Evolutionary conservation across 306 rosid species (phyloP).

Genomic region (Cucumis cinereus): DNA sequence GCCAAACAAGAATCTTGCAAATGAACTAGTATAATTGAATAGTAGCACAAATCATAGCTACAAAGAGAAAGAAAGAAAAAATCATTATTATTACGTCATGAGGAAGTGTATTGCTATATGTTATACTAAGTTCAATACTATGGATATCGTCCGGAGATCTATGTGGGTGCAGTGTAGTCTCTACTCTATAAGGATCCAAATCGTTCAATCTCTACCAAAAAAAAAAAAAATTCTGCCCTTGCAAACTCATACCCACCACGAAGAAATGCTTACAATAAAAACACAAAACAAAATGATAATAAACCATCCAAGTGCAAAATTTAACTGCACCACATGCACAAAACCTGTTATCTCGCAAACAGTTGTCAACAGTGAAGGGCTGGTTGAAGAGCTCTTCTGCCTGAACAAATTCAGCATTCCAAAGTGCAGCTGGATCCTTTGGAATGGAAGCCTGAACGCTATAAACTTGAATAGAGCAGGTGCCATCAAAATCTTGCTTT

Average conservation of each 20-base stretch:
- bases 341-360: conserved; percentile 90
- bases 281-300: not conserved
- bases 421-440: conserved; percentile 78
- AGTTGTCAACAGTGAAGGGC: conserved; percentile 52
- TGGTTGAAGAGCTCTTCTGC: conserved; percentile 87
- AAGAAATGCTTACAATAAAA: not conserved
- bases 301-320: not conserved
- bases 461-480: conserved; percentile 76
- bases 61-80: not conserved
- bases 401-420: conserved; percentile 92
- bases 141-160: not conserved
- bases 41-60: not conserved
- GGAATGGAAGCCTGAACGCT: conserved; percentile 90
- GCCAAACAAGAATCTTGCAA: not conserved
- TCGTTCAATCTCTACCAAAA: not conserved
- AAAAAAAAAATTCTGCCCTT: not conserved
- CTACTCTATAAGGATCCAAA: not conserved
- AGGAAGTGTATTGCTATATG: not conserved
- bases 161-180: not conserved
- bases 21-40: not conserved
- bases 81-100: not conserved
- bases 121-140: not conserved
- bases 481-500: conserved; percentile 61
- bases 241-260: not conserved
- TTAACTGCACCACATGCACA: not conserved